Percentiles rank a stretch among this genome's conserved stretches.
Conservation (phyloP, 2,329 filamentous ascomycete species). For the Fusarium cicatricum region DNA sequence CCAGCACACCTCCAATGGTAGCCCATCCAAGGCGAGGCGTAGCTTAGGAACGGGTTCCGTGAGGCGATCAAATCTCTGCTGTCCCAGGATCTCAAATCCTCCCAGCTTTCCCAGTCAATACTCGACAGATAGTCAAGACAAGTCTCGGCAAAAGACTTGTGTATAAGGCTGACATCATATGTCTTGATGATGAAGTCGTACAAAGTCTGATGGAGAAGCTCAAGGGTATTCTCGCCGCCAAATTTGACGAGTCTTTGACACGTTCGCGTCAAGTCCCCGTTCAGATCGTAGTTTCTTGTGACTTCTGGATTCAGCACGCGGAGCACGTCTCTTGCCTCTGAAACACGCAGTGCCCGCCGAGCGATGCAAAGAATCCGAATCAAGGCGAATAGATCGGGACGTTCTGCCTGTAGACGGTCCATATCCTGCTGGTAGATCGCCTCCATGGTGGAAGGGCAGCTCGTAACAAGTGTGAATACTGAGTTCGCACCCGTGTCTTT, state of each 20-base stretch:
- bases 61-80: neutral
- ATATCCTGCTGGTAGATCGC: conserved; percentile 36
- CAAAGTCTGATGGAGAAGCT: conserved; percentile 35
- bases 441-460: conserved; percentile 33
- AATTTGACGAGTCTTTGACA: conserved; percentile 31
- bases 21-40: conserved; percentile 20
- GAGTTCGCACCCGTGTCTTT: conserved; percentile 34
- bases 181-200: conserved; percentile 34
- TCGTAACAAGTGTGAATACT: conserved; percentile 30
- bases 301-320: conserved; percentile 24
- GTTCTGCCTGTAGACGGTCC: conserved; percentile 27
- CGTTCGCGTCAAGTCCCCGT: conserved; percentile 24
- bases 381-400: conserved; percentile 26
- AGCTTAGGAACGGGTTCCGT: conserved; percentile 15
- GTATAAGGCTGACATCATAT: conserved; percentile 22
- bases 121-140: conserved; percentile 21
- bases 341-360: conserved; percentile 8
- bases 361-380: conserved; percentile 30
- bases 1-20: conserved; percentile 26
- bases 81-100: neutral
- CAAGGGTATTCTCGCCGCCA: conserved; percentile 21
- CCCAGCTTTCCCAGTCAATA: conserved; percentile 19
- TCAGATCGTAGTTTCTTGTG: conserved; percentile 28
- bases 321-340: conserved; percentile 28
- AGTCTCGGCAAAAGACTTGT: conserved; percentile 17